Evolutionary conservation across 129 eudicot genomes (phyloP), one percentile per base, ranked within the genome.

Genomic region (Tagetes erecta): DNA sequence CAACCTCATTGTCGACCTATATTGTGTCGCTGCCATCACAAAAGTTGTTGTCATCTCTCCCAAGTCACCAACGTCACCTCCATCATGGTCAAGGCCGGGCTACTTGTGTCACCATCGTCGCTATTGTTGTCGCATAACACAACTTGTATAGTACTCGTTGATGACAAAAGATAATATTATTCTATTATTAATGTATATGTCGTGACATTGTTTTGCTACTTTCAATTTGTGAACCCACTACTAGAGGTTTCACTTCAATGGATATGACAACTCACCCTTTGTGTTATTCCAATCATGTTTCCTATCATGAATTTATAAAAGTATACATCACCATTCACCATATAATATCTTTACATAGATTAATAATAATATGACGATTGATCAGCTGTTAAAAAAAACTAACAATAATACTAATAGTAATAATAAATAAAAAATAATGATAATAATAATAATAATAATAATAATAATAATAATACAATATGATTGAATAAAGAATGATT

Each of bases 241-340:
- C 38, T 39, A 34, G 68, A 67, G 56, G 57, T 67, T 67, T 76
- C 67, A 67, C 60, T 66, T 76, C 68, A 67, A 76, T 34, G 55
- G 74, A 76, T 66, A 67, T 67, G 80, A 76, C 74, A 66, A 67
- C 74, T 39, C 67, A 47, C 53, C 57, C 67, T 66, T 41, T 42
- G 66, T 76, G 80, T 67, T 67, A 66, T 76, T 41, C 67, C 80
- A 52, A 53, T 72, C 77, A 72, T 72, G 77, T 72, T 40, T 33
- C 77, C 44, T 47, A 72, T 76, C 80, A 75, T 49, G 42, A 41
- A 7, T 73, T 58, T 39, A 42, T 31, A 12, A 40, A 9, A 2
- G 41, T 11, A 72, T 40, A 31, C 35, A 20, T 71, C 8, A 42
- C 49, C 8, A 45, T 62, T 27, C 50, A 62, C 11, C 71, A 10